A percentile compares a stretch with the other conserved stretches of the same genome.
phyloP scores from a whole-genome alignment of 305 asterid species.

The Striga hermonthica region DNA sequence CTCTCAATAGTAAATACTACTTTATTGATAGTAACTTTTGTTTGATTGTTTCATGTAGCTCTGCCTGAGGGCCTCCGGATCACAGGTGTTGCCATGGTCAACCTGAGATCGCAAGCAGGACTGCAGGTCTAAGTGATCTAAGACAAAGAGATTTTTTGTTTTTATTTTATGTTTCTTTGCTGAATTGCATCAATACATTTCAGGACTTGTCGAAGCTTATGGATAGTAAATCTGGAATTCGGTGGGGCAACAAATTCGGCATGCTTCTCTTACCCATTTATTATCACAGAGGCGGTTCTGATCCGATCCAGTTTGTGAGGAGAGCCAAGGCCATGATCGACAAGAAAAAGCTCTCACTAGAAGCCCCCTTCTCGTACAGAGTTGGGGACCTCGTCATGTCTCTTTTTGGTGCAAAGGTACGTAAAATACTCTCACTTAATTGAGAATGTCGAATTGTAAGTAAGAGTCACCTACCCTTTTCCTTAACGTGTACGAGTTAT shows the following conservation, averaged over 20 bases:
- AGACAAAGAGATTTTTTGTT: too few relatives aligned
- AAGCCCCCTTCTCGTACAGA: constrained; percentile 7
- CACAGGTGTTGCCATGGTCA: constrained; percentile 72
- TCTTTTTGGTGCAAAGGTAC: constrained; percentile 1
- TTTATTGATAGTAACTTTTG: too few relatives aligned
- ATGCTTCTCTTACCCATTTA: not conserved
- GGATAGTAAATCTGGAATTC: constrained; percentile 3
- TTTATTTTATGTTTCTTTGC: not conserved
- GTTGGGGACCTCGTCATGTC: not conserved
- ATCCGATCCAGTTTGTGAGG: constrained; percentile 6
- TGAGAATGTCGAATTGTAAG: too few relatives aligned
- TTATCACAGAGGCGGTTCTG: not conserved
- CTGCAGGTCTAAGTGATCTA: constrained; percentile 43
- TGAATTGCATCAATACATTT: not conserved
- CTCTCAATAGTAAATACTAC: too few relatives aligned
- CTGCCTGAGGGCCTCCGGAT: constrained; percentile 55
- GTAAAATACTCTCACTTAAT: not conserved
- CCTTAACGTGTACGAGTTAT: too few relatives aligned
- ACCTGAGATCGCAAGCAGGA: constrained; percentile 64
- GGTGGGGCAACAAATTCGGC: constrained; percentile 13
- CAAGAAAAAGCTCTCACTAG: constrained; percentile 1
- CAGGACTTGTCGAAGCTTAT: constrained; percentile 6
- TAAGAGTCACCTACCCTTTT: too few relatives aligned
- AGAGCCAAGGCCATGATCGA: constrained; percentile 5
- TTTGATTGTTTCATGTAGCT: constrained; percentile 29